A percentile compares a stretch with the other conserved stretches of the same genome.
phyloP scores from a whole-genome alignment of 2,329 filamentous ascomycete species.

The Ophiocordyceps robertsii region DNA sequence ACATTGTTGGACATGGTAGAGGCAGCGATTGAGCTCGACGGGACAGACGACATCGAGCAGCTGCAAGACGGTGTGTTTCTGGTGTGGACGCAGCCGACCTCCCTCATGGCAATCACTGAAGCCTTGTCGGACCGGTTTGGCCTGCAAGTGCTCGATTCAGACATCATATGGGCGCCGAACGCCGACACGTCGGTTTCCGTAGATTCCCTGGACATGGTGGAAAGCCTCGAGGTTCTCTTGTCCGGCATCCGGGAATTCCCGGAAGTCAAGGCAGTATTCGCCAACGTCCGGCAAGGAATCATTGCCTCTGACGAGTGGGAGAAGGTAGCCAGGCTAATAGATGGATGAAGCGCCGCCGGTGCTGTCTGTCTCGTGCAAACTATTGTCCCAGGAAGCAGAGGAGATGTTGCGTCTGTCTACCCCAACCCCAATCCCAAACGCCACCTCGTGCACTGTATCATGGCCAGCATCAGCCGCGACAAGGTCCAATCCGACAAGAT shows the following conservation, averaged over 20 bases:
- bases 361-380: background rate
- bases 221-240: conserved; percentile 45
- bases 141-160: conserved; percentile 56
- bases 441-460: conserved; percentile 1
- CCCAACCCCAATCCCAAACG: conserved; percentile 2
- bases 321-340: conserved; percentile 37
- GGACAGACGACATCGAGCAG: conserved; percentile 58
- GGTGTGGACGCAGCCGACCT: conserved; percentile 30
- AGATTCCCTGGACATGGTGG: conserved; percentile 39
- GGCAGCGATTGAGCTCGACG: conserved; percentile 67
- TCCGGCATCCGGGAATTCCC: conserved; percentile 49
- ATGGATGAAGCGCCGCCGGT: conserved; percentile 21
- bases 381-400: background rate
- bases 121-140: conserved; percentile 48
- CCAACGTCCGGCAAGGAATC: conserved; percentile 46
- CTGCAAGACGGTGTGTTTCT: conserved; percentile 58
- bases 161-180: conserved; percentile 78
- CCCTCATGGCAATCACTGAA: conserved; percentile 18
- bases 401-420: background rate
- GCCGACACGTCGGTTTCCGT: conserved; percentile 60
- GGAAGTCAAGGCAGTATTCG: conserved; percentile 67
- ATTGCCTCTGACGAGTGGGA: conserved; percentile 41
- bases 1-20: conserved; percentile 64
- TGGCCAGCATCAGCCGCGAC: background rate
- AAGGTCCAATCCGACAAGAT: background rate